Evolutionary conservation across 306 rosid genomes (phyloP).

Genomic region (Vicia faba): DNA sequence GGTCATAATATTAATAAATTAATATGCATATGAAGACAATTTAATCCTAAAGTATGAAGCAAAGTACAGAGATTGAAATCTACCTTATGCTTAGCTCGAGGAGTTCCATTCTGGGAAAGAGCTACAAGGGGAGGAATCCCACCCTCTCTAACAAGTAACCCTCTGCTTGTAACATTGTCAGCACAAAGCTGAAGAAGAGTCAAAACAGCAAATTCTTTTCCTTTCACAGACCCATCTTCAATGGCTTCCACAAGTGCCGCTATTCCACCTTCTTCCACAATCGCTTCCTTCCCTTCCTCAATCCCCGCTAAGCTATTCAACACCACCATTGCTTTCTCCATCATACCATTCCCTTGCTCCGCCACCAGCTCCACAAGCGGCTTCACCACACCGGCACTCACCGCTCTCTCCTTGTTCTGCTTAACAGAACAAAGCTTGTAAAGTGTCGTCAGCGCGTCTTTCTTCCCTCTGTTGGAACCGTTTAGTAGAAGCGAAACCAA

Average conservation of each 20-base stretch:
- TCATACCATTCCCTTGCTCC: slow-evolving; percentile 80
- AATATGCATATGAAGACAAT: neutral
- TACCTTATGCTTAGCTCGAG: slow-evolving; percentile 91
- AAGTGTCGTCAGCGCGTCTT: slow-evolving; percentile 83
- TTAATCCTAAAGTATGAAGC: neutral
- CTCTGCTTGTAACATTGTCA: slow-evolving; percentile 77
- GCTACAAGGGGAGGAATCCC: slow-evolving; percentile 92
- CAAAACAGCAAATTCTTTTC: slow-evolving; percentile 84
- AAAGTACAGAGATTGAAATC: slow-evolving; percentile 1
- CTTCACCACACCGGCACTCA: slow-evolving; percentile 86
- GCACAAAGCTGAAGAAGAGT: slow-evolving; percentile 75
- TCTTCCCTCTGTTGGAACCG: slow-evolving; percentile 82
- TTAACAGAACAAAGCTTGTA: slow-evolving; percentile 83
- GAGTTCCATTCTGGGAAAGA: slow-evolving; percentile 80
- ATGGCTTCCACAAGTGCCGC: slow-evolving; percentile 86
- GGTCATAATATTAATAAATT: neutral
- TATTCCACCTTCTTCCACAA: slow-evolving; percentile 88
- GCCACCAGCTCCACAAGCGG: slow-evolving; percentile 83
- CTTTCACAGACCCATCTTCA: slow-evolving; percentile 90
- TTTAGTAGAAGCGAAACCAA: slow-evolving; percentile 70
- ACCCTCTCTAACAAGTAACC: slow-evolving; percentile 86
- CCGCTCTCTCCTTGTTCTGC: slow-evolving; percentile 86
- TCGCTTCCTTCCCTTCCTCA: slow-evolving; percentile 73
- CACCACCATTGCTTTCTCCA: slow-evolving; percentile 98
- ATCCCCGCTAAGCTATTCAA: slow-evolving; percentile 73